These are phyloP conservation scores for Blastomyces percursus DNA, from an alignment of 2,329 filamentous ascomycete species.

Conservation along the genomic window DNA sequence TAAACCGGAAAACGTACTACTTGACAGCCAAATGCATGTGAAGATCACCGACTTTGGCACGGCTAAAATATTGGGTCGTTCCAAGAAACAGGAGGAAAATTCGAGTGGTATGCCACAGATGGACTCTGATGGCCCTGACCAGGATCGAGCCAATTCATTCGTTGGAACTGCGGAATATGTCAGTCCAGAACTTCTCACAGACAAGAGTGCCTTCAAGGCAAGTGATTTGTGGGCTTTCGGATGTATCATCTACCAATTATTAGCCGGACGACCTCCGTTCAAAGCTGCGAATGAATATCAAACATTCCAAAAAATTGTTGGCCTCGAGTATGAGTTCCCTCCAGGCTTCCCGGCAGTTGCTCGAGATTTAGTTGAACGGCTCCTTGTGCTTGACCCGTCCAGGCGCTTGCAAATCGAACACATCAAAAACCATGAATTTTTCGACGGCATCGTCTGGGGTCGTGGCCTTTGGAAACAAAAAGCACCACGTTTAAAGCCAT, in stretches of 20 bases:
- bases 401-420: constrained; percentile 83
- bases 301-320: constrained; percentile 97
- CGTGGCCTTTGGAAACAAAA: constrained; percentile 79
- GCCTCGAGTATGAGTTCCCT: constrained; percentile 87
- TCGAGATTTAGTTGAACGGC: constrained; percentile 77
- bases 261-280: constrained; percentile 93
- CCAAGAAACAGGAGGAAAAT: constrained; percentile 36
- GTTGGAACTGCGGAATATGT: constrained; percentile 98
- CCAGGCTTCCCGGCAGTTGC: constrained; percentile 75
- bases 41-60: constrained; percentile 99
- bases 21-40: constrained; percentile 93
- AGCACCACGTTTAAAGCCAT: constrained; percentile 74
- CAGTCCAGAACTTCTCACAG: constrained; percentile 89
- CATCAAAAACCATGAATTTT: constrained; percentile 94
- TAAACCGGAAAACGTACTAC: constrained; percentile 91
- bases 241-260: constrained; percentile 91
- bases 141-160: constrained; percentile 78
- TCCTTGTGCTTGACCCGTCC: constrained; percentile 78
- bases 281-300: constrained; percentile 93
- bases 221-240: constrained; percentile 98
- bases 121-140: constrained; percentile 48
- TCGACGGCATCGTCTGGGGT: constrained; percentile 76
- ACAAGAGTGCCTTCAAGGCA: constrained; percentile 94
- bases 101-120: constrained; percentile 37
- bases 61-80: constrained; percentile 69